Evolutionary conservation across 805 yeast species (phyloP), one percentile per base, ranked within the genome.

Genomic region (Candida tallmaniae): DNA sequence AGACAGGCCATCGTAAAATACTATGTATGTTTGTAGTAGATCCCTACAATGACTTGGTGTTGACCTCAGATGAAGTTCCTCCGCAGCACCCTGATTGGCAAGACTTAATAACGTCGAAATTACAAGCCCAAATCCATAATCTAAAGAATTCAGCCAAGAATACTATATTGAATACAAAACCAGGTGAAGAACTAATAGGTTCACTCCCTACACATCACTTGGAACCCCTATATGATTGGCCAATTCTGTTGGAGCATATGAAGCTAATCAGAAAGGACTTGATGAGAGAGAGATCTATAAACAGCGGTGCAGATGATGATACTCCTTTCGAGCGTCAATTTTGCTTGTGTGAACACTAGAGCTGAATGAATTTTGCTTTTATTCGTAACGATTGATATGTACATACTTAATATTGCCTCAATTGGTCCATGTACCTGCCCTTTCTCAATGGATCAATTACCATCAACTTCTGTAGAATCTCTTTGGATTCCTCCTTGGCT

Each of bases 381-480:
- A 26, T 39, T 61, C 63, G 36, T 7, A 20, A n/a, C n/a, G 12
- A n/a, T n/a, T n/a, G n/a, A n/a, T n/a, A n/a, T n/a, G 19, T 14
- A 8, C 17, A 20, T 24, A 24, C 27, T 24, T 14, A 14, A n/a
- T 23, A 31, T 10, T 23, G 23, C n/a, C 12, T 35, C 20, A 58
- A 26, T 40, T 61, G 63, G 36, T 75, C 76, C 24, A 60, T 32
- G 44, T 84, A 85, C 44, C 83, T 67, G 23, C 77, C 76, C 44
- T 56, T 62, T 41, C 94, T 65, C 52, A 80, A 60, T 1, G 90
- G 86, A 57, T 85, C 95, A 5, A 72, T 59, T 17, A 65, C 58
- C 5, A 69, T 58, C 38, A 84, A 60, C 31, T 53, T 67, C 3
- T 60, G 35, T 23, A 83, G 54, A 24, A 64, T 47, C 6, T 42